Conservation (phyloP, 2,329 filamentous ascomycete genomes). For the Uncinocarpus reesii region DNA sequence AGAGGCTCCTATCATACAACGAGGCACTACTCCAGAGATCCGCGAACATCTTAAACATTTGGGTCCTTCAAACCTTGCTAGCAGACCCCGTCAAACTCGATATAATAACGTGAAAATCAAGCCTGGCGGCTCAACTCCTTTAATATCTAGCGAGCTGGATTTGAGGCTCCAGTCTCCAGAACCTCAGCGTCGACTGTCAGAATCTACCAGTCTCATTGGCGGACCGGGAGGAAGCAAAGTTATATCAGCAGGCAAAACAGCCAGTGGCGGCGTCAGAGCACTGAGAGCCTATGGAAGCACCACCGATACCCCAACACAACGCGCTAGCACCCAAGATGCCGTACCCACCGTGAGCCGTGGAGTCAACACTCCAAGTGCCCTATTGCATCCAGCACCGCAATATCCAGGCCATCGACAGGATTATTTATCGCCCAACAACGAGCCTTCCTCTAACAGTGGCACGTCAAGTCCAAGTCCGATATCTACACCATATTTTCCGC, state of each 20-base stretch:
- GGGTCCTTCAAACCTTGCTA: slow-evolving; percentile 54
- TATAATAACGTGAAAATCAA: slow-evolving; percentile 58
- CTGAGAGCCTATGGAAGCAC: slow-evolving; percentile 47
- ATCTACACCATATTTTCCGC: slow-evolving; percentile 30
- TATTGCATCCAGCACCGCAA: neutral
- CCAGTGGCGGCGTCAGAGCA: slow-evolving; percentile 56
- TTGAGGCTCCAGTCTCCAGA: slow-evolving; percentile 21
- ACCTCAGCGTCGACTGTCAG: slow-evolving; percentile 22
- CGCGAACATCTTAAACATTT: slow-evolving; percentile 53
- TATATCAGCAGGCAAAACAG: slow-evolving; percentile 45
- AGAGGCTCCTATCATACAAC: slow-evolving; percentile 34
- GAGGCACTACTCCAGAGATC: slow-evolving; percentile 45
- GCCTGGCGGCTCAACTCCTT: slow-evolving; percentile 34
- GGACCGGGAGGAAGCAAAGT: slow-evolving; percentile 45
- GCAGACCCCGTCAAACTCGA: slow-evolving; percentile 49
- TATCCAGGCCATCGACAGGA: neutral
- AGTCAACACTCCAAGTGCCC: neutral
- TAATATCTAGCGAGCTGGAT: neutral
- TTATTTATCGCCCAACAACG: slow-evolving; percentile 21
- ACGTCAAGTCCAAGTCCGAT: neutral
- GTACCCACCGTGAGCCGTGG: neutral
- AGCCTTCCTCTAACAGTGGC: neutral
- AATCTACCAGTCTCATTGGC: slow-evolving; percentile 35
- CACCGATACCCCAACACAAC: slow-evolving; percentile 18
- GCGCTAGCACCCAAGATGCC: slow-evolving; percentile 15